These are phyloP conservation scores for Vaccinium vitisidaea DNA, from an alignment of 148 eudicot species.

Conservation along the genomic window DNA sequence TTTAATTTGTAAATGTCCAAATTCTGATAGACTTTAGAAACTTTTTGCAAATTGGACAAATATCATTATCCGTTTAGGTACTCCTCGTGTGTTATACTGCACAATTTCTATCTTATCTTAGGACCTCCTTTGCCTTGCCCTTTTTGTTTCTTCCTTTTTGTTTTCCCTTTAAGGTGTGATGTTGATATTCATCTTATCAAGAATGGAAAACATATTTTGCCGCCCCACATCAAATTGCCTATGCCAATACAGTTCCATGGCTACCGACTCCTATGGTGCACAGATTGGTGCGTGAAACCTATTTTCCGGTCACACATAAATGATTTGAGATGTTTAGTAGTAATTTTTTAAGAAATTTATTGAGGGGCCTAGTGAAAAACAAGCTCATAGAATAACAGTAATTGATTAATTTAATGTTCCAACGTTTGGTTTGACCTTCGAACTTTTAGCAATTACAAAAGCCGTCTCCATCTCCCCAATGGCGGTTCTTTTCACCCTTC, in stretches of 20 bases:
- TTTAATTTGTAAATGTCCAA: not conserved
- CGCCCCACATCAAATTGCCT: not conserved
- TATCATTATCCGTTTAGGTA: not conserved
- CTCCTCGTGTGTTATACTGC: not conserved
- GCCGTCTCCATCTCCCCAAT: no score
- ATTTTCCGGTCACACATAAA: no score
- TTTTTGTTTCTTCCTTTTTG: not conserved
- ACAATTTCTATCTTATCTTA: not conserved
- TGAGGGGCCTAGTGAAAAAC: no score
- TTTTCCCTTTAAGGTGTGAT: not conserved
- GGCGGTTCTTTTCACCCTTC: no score
- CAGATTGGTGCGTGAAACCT: no score
- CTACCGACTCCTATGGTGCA: no score
- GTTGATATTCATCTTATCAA: conserved; percentile 3
- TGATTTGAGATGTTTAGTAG: no score
- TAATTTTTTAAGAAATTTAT: no score
- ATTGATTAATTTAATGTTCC: no score
- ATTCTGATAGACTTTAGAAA: not conserved
- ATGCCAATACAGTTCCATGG: not conserved
- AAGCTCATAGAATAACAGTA: no score
- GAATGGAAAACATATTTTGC: not conserved
- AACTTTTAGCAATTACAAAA: no score
- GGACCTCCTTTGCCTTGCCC: not conserved
- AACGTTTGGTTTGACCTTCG: no score
- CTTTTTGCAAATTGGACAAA: not conserved